phyloP scores from a whole-genome alignment of 78 protist species.

The Dictyostelium firmibasis region DNA sequence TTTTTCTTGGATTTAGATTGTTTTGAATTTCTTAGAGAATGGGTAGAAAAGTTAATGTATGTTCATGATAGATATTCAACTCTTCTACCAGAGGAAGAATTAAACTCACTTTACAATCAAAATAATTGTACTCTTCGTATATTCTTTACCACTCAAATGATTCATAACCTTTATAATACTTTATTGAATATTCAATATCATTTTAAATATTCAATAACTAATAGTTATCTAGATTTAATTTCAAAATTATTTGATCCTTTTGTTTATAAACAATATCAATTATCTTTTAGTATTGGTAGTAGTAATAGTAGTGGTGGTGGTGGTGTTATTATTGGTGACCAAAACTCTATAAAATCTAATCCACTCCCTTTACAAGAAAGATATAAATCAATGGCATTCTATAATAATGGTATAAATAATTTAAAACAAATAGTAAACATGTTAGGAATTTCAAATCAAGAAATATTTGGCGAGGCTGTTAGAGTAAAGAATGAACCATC shows the following conservation, averaged over 20 bases:
- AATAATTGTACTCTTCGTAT: neutral
- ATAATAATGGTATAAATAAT: neutral
- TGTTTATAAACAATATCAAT: neutral
- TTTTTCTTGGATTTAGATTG: neutral
- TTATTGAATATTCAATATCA: neutral
- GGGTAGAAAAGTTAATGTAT: neutral
- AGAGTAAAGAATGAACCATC: conserved; percentile 13
- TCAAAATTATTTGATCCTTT: neutral
- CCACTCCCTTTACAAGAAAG: neutral
- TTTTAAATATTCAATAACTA: neutral
- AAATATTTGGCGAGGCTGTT: neutral
- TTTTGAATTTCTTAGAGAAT: neutral
- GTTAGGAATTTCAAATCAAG: neutral
- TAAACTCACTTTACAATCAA: neutral
- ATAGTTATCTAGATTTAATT: neutral
- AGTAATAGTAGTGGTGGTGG: neutral
- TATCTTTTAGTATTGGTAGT: neutral
- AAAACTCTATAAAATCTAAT: neutral
- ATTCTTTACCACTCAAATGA: neutral
- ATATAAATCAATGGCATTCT: neutral
- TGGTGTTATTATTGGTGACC: neutral
- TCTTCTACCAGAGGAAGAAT: neutral
- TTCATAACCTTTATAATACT: neutral
- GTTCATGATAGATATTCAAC: conserved; percentile 20
- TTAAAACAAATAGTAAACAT: neutral